Evolutionary conservation across 352 stramenopile species (phyloP).

Genomic region (Aphanomyces invadans): DNA sequence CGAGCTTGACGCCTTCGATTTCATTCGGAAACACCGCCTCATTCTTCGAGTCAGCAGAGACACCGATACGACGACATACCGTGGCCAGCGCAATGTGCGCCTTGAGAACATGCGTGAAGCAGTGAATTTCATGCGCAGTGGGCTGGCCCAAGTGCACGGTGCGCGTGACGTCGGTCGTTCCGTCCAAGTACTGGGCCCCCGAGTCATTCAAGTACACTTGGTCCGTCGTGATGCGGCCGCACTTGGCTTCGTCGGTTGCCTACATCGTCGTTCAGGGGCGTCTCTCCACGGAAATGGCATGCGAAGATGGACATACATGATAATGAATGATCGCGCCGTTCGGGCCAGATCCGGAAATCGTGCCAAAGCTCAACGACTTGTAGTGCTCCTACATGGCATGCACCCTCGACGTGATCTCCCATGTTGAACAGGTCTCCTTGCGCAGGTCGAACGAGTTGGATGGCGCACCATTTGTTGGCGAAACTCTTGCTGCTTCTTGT

Average conservation of each 20-base stretch:
- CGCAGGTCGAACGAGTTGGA: too few species aligned
- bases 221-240: slow-evolving; percentile 83
- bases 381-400: slow-evolving; percentile 83
- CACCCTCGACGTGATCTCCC: too few species aligned
- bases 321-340: slow-evolving; percentile 98
- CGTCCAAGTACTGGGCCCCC: slow-evolving; percentile 97
- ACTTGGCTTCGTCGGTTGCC: slow-evolving; percentile 60
- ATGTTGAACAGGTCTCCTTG: too few species aligned
- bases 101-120: slow-evolving; percentile 96
- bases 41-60: too few species aligned
- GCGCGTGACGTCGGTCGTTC: slow-evolving; percentile 98
- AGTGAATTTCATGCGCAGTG: slow-evolving; percentile 88
- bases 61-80: too few species aligned
- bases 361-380: slow-evolving; percentile 94
- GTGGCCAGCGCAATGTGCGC: slow-evolving; percentile 94
- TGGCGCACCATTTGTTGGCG: slow-evolving; percentile 61
- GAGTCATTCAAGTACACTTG: slow-evolving; percentile 98
- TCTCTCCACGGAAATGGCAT: background rate
- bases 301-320: slow-evolving; percentile 20
- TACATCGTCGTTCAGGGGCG: slow-evolving; percentile 12
- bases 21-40: slow-evolving; percentile 81
- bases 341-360: slow-evolving; percentile 93
- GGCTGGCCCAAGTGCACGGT: slow-evolving; percentile 96
- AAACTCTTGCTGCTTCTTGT: slow-evolving; percentile 86
- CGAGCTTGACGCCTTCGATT: slow-evolving; percentile 92